Conservation (phyloP, 2,329 filamentous ascomycete genomes). For the Talaromyces sp. region DNA sequence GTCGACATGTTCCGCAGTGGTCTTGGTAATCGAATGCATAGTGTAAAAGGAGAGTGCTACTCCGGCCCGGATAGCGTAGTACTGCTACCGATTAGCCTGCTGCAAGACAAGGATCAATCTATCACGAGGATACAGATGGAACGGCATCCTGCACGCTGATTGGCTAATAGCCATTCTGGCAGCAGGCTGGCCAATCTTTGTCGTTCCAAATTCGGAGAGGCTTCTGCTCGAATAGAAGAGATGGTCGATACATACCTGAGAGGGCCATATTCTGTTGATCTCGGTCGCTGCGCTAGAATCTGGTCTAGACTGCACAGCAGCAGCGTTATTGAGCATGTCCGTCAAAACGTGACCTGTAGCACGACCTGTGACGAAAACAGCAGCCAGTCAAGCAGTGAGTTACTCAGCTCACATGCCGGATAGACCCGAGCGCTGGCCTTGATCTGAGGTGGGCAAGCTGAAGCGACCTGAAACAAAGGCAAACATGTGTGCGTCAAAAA, state of each 20-base stretch:
- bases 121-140: constrained; percentile 17
- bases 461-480: not conserved
- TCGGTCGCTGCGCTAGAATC: not conserved
- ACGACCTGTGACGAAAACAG: not conserved
- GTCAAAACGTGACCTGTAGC: not conserved
- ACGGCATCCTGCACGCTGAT: constrained; percentile 13
- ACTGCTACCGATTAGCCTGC: constrained; percentile 15
- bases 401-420: constrained; percentile 6
- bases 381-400: constrained; percentile 5
- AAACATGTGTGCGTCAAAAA: not conserved
- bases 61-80: constrained; percentile 10
- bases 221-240: not conserved
- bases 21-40: not conserved
- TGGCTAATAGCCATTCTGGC: not conserved
- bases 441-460: not conserved
- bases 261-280: not conserved
- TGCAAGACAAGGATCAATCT: constrained; percentile 15
- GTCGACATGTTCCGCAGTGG: not conserved
- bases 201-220: not conserved
- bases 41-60: constrained; percentile 1
- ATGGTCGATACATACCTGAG: not conserved
- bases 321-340: not conserved
- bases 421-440: not conserved
- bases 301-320: constrained; percentile 2
- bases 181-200: not conserved